Evolutionary conservation across 2,329 filamentous ascomycete species (phyloP).

Genomic region (Penicillium hesseltinei): DNA sequence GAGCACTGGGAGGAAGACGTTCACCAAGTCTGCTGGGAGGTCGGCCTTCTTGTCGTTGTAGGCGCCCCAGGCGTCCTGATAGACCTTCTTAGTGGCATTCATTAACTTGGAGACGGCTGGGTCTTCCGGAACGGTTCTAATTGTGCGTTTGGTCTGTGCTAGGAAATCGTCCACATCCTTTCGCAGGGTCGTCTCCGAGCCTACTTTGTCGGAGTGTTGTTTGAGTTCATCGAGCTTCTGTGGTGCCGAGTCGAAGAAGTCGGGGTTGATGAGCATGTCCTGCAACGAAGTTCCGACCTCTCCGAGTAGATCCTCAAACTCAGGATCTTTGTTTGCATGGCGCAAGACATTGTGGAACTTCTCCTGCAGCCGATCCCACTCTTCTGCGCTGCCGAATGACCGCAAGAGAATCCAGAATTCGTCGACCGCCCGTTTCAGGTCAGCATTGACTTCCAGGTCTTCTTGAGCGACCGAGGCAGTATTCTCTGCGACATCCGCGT

Average conservation of each 20-base stretch:
- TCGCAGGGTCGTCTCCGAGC: constrained; percentile 65
- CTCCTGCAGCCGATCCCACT: constrained; percentile 73
- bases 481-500: constrained; percentile 70
- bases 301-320: constrained; percentile 75
- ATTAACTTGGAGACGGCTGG: constrained; percentile 68
- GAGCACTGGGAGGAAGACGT: constrained; percentile 76
- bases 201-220: constrained; percentile 57
- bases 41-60: constrained; percentile 66
- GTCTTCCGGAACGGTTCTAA: constrained; percentile 69
- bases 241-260: constrained; percentile 76
- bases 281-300: constrained; percentile 73
- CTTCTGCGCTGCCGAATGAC: constrained; percentile 70
- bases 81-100: constrained; percentile 65
- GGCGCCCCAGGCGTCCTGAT: constrained; percentile 65
- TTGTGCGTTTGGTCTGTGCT: constrained; percentile 64
- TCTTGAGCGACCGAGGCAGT: constrained; percentile 65
- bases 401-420: constrained; percentile 80
- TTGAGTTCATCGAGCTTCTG: constrained; percentile 62
- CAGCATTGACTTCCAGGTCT: constrained; percentile 70
- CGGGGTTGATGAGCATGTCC: constrained; percentile 78
- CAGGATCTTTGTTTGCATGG: constrained; percentile 72
- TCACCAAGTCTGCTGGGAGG: constrained; percentile 70
- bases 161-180: constrained; percentile 73
- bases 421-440: constrained; percentile 69
- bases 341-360: constrained; percentile 68